Evolutionary conservation across 2,329 filamentous ascomycete genomes (phyloP), one percentile per base, ranked within the genome.

Genomic region (Dactylellina drechsleri): DNA sequence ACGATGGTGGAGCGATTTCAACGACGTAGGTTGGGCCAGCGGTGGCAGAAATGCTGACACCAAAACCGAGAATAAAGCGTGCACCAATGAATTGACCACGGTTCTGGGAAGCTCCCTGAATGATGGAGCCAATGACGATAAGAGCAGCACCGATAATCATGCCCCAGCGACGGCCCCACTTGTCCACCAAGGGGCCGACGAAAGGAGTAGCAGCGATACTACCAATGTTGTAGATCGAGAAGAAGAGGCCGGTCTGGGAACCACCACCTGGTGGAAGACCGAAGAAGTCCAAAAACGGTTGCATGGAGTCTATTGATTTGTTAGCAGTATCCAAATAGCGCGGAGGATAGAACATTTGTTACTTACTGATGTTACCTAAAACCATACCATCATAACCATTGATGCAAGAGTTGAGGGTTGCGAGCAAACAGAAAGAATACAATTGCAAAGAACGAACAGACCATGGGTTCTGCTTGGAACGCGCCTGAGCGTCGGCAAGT

Each of bases 11-110:
- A 13, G 82, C 82, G 56, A 86, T 79, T 78, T 86, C 84, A 5
- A 83, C 81, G 57, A 84, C 82, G 50, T 84, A 78, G 10, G 82
- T 77, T 18, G 81, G 82, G 85, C 83, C 84, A 5, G 84, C 84
- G 0, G 83, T 82, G 0, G 83, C 82, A 16, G 83, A 83, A 75
- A 86, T 83, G 49, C 83, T 82, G 26, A 85, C 84, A 61, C 85
- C 85, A 74, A 89, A 89, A 62, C 88, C 88, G 2, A 89, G 84
- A 18, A 89, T 80, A 81, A 89, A 89, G 28, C 87, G 84, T n/a
- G 87, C 87, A 50, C 84, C 85, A 80, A 86, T 84, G 78, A 85
- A 86, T 67, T 85, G 83, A 8, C 80, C 80, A 71, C 78, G 80
- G 66, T 56, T 79, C 62, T 79, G 79, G 67, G 82, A 81, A 0